phyloP scores from a whole-genome alignment of 768 basidiomycete species.

The Suillus clintonianus region DNA sequence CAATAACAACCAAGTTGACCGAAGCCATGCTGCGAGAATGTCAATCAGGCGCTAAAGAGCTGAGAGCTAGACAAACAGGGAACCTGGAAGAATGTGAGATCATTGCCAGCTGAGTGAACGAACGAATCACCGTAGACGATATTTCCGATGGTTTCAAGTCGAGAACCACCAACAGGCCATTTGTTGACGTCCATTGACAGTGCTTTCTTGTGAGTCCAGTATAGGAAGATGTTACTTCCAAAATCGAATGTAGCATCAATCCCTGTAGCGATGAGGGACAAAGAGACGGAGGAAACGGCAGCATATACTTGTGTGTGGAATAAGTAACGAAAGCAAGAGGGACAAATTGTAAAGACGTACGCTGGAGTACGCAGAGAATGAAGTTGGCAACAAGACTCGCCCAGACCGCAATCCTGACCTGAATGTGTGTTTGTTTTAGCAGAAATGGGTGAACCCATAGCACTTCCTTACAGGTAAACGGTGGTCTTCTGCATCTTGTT shows the following conservation, averaged over 20 bases:
- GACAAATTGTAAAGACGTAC: conserved; percentile 39
- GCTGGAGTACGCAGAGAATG: conserved; percentile 67
- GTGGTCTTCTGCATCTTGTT: conserved; percentile 61
- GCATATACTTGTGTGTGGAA: conserved; percentile 70
- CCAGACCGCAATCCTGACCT: conserved; percentile 90
- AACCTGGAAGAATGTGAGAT: conserved; percentile 39
- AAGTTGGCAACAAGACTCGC: conserved; percentile 82
- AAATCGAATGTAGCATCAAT: conserved; percentile 89
- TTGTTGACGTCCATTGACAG: conserved; percentile 71
- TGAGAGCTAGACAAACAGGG: conserved; percentile 36
- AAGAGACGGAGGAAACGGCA: conserved; percentile 78
- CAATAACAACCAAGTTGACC: conserved; percentile 89
- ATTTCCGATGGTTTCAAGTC: conserved; percentile 88
- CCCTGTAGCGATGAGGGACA: conserved; percentile 86
- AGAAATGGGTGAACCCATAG: neutral
- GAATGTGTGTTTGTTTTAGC: neutral
- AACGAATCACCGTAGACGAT: conserved; percentile 68
- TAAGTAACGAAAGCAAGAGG: neutral
- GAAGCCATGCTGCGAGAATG: conserved; percentile 70
- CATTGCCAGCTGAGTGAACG: neutral
- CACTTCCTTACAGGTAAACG: conserved; percentile 60
- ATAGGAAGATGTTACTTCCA: conserved; percentile 81
- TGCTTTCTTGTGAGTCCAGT: conserved; percentile 77
- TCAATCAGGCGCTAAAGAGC: conserved; percentile 1
- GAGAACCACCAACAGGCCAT: conserved; percentile 92